Conservation (phyloP, 305 asterid genomes). For the Petunia hybrid region DNA sequence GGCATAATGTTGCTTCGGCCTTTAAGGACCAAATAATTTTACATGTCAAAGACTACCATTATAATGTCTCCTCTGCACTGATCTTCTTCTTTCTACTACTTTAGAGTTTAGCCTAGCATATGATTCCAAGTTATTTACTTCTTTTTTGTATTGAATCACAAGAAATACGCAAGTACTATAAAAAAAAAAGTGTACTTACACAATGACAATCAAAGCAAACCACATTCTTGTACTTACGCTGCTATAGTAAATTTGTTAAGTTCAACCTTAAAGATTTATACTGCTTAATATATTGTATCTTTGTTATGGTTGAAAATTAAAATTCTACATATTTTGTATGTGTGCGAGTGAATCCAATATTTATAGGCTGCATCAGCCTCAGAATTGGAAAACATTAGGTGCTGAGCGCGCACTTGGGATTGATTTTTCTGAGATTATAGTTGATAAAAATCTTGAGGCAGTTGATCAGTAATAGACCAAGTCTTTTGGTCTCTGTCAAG, state of each 20-base stretch:
- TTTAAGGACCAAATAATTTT: constrained; percentile 39
- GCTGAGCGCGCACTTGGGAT: neutral
- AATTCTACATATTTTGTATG: too few relatives aligned
- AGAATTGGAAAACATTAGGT: neutral
- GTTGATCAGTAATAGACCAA: neutral
- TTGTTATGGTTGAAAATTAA: too few relatives aligned
- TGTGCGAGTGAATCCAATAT: too few relatives aligned
- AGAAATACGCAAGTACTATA: neutral
- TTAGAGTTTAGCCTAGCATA: neutral
- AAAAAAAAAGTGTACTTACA: too few relatives aligned
- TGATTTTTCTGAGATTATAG: neutral
- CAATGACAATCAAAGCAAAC: too few relatives aligned
- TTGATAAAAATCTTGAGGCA: neutral
- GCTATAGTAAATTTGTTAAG: too few relatives aligned
- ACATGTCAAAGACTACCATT: constrained; percentile 29
- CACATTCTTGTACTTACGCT: too few relatives aligned
- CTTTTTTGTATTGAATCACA: neutral
- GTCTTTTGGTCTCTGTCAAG: neutral
- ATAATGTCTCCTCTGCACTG: constrained; percentile 30
- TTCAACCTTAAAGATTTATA: too few relatives aligned
- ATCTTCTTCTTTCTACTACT: constrained; percentile 23
- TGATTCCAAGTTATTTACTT: neutral
- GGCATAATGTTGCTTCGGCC: constrained; percentile 41
- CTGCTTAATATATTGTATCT: too few relatives aligned
- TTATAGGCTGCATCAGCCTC: too few relatives aligned